A percentile compares a stretch with the other conserved stretches of the same genome.
Evolutionary conservation across 352 stramenopile genomes (phyloP).

Genomic region (Ophiocytium majus): DNA sequence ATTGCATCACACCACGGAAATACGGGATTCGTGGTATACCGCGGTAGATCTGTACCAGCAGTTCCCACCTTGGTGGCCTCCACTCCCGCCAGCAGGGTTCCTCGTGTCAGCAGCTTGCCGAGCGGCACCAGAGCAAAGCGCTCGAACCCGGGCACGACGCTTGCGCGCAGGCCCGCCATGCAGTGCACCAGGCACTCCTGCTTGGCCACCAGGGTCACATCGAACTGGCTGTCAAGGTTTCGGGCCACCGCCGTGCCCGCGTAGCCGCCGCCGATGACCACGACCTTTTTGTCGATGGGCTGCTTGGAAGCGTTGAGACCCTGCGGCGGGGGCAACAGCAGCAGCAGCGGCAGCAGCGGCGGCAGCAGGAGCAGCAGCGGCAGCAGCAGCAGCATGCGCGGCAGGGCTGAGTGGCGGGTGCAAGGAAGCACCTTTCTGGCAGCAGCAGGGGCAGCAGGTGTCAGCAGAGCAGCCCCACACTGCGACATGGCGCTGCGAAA

Average conservation of each 20-base stretch:
- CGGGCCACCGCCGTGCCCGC: slow-evolving; percentile 39
- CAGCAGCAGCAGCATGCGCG: too few species aligned
- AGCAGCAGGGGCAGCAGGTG: too few species aligned
- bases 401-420: too few species aligned
- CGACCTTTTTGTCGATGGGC: slow-evolving; percentile 19
- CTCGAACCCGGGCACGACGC: slow-evolving; percentile 29
- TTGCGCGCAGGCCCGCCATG: slow-evolving; percentile 35
- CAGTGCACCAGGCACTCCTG: slow-evolving; percentile 34
- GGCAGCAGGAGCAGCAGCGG: too few species aligned
- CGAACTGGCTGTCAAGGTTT: slow-evolving; percentile 36
- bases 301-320: background rate
- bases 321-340: too few species aligned
- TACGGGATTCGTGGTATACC: too few species aligned
- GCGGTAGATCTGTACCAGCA: too few species aligned
- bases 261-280: slow-evolving; percentile 53
- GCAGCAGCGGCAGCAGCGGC: too few species aligned
- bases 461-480: too few species aligned
- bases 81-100: slow-evolving; percentile 21
- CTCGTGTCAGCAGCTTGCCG: slow-evolving; percentile 37
- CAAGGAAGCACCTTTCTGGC: too few species aligned
- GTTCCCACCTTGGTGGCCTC: slow-evolving; percentile 17
- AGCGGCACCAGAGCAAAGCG: slow-evolving; percentile 26
- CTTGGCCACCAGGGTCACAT: slow-evolving; percentile 46
- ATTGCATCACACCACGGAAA: too few species aligned
- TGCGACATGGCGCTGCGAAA: too few species aligned